Evolutionary conservation across 164 flowering plant species (phyloP).

Genomic region (Hamamelis virginiana): DNA sequence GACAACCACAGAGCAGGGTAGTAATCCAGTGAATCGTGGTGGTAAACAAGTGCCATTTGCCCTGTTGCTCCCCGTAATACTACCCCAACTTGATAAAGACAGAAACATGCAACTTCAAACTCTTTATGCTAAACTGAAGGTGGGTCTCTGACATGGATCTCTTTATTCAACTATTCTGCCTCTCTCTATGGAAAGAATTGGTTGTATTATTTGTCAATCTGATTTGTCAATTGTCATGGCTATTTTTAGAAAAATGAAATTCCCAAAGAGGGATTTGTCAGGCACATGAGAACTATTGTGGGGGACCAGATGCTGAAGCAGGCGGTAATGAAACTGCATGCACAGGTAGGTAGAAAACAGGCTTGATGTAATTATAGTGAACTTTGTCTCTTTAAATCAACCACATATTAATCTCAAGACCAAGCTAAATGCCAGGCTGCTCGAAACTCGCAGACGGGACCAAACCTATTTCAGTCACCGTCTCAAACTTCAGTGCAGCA

Average conservation of each 20-base stretch:
- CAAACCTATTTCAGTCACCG: constrained; percentile 34
- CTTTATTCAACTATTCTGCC: not conserved
- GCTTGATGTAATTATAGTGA: not conserved
- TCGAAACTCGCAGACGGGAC: constrained; percentile 33
- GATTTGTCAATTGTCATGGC: constrained; percentile 2
- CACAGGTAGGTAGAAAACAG: constrained; percentile 42
- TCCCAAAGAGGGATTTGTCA: constrained; percentile 68
- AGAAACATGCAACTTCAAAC: constrained; percentile 72
- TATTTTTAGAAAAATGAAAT: constrained; percentile 70
- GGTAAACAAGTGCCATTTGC: constrained; percentile 73
- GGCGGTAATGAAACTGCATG: constrained; percentile 57
- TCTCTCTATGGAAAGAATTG: not conserved
- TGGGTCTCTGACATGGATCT: constrained; percentile 23
- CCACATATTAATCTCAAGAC: constrained; percentile 4
- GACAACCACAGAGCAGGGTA: constrained; percentile 31
- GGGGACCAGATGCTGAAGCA: constrained; percentile 89
- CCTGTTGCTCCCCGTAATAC: constrained; percentile 62
- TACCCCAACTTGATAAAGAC: constrained; percentile 86
- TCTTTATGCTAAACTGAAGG: constrained; percentile 68
- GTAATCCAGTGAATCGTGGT: constrained; percentile 31
- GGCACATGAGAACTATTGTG: constrained; percentile 72
- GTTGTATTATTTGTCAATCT: not conserved
- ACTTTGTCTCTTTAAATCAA: not conserved
- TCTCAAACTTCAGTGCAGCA: constrained; percentile 47
- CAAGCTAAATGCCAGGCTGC: constrained; percentile 30